Base-by-base conservation (phyloP, 371 early-diverging fungal species). In the Lichtheimia ramosa region DNA sequence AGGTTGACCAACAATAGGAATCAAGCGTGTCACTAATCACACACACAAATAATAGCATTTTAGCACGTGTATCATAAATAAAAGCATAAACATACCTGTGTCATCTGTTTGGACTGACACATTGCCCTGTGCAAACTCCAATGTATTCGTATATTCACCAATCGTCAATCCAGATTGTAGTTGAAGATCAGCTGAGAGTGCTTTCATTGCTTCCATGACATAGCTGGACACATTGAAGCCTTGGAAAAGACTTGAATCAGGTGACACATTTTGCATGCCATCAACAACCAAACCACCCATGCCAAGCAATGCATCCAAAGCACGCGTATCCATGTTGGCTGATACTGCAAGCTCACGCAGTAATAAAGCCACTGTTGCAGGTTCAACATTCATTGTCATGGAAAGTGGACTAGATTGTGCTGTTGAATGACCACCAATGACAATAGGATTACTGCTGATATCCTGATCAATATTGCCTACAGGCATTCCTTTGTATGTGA, bases 1-100 rank as follows among this genome's bases (percentile, higher is more conserved):
- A 25, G 82, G 83, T 42, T 83, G 82, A 46, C 83, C 84, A 25
- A 83, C 77, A 49, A 85, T 62, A 50, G 86, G 83, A 43, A 83
- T 80, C 57, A 84, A 56, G 23, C 64, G 65, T 24, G 77, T 62
- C 46, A 85, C 69, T 27, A 77, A 62, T 41, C 60, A 64, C 84
- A 34, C 6, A 34, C 10, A 34, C n/a, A n/a, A n/a, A 34, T 6
- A 34, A 10, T 34, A 34, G 34, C 34, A 34, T 10, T 34, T 34
- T 34, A 8, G 5, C 34, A 34, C 10, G 34, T 34, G 34, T 8
- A 34, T 28, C 3, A 28, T 10, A 34, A 34, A 34, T 34, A 8
- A 2, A 4, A 34, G 2, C 10, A 34, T 10, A 34, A 34, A 34
- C 34, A 34, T 34, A 34, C 34, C 34, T 34, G 34, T 34, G 6